Base-by-base conservation (phyloP, 495 filamentous ascomycete species). In the Entonaema liquescens region DNA sequence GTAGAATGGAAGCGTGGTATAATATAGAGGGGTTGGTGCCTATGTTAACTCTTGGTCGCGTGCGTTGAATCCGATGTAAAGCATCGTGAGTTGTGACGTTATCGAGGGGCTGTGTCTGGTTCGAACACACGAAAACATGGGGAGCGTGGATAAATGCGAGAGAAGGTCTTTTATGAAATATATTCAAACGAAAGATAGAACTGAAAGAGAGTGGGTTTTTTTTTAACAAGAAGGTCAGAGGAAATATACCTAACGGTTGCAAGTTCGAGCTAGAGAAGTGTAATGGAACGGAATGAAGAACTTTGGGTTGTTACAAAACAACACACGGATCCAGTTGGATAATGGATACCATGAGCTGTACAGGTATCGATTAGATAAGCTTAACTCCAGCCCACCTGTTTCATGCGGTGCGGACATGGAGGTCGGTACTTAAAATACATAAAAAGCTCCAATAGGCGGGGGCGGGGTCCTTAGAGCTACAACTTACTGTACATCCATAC, bases 1-100 rank as follows among this genome's bases (percentile, higher is more conserved):
- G 36, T 5, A 12, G 25, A 12, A 15, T 13, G 5, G 28, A 21
- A 25, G 55, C 12, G 11, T 35, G 5, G 40, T 23, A 29, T 29
- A 11, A 28, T 3, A 7, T 56, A 42, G 36, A 42, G 1, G 49
- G 28, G 8, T n/a, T 25, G 40, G 26, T 31, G 52, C 11, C 70
- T 73, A 73, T 68, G 61, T 73, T 44, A 68, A 44, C 61, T 68
- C 61, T 60, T 66, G 65, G 49, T 73, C 65, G 65, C 65, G 65
- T 68, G 57, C 26, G 50, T 36, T 53, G 13, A 56, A 52, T 42
- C 53, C 36, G 57, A 40, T 19, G 54, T 65, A 49, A 15, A 62
- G 47, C 70, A 73, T 73, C 23, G 49, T 68, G 70, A 62, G 60
- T 26, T 60, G 64, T 72, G 60, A 72, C 70, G 70, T 61, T 63